Evolutionary conservation across 306 rosid genomes (phyloP).

Genomic region (Castanopsis chinensis): DNA sequence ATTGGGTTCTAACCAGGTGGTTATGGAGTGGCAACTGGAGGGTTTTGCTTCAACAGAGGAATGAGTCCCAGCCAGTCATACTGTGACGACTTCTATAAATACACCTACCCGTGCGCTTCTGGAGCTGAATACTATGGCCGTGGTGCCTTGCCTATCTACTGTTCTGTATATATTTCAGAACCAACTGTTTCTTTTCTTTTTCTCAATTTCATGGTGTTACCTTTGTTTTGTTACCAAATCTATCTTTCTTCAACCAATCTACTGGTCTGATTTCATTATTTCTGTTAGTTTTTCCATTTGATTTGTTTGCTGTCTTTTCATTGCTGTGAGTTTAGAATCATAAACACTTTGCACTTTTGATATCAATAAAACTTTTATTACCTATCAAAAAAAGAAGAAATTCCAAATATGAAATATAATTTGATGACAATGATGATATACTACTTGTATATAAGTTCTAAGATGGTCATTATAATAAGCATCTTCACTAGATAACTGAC

Average conservation of each 20-base stretch:
- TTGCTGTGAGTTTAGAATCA: too few species aligned
- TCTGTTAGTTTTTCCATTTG: too few species aligned
- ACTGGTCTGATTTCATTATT: too few species aligned
- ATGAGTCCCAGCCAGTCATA: conserved; percentile 91
- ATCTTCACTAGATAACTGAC: neutral
- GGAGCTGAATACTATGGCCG: conserved; percentile 90
- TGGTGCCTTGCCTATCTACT: conserved; percentile 93
- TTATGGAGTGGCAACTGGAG: conserved; percentile 96
- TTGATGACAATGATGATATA: neutral
- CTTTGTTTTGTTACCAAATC: neutral
- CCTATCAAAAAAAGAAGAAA: neutral
- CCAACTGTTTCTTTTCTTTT: neutral
- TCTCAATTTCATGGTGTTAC: neutral
- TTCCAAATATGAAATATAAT: neutral
- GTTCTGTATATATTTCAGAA: conserved; percentile 40
- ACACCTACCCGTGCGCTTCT: conserved; percentile 80
- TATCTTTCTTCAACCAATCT: too few species aligned
- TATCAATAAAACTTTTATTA: too few species aligned
- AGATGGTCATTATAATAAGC: neutral
- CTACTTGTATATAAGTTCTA: neutral
- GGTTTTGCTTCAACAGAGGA: conserved; percentile 90
- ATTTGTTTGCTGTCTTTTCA: too few species aligned
- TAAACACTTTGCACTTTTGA: too few species aligned
- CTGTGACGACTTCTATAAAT: conserved; percentile 78
- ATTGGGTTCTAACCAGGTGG: conserved; percentile 63